Conservation (phyloP, 1,284 basidiomycete genomes). For the Sanguinoderma infundibulare region DNA sequence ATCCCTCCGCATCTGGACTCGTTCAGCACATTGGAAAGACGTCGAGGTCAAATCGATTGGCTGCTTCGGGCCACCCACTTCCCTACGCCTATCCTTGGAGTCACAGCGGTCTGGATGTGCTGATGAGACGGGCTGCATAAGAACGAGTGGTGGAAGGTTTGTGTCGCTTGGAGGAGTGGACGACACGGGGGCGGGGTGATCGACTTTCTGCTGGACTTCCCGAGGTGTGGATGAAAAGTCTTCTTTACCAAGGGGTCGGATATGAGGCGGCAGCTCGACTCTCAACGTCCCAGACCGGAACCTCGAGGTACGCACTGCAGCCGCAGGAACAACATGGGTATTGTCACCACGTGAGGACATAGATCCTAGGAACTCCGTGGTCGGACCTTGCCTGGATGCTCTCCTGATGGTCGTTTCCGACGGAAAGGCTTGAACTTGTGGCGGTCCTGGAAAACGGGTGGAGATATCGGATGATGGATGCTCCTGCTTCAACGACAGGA, state of each 20-base stretch:
- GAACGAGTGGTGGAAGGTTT: background rate
- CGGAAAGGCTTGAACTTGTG: background rate
- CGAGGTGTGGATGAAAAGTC: background rate
- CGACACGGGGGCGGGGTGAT: background rate
- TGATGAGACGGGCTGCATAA: background rate
- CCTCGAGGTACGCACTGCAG: background rate
- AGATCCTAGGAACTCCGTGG: no score
- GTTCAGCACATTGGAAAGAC: background rate
- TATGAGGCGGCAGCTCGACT: conserved; percentile 3
- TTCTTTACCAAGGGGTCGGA: conserved; percentile 2
- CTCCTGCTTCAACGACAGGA: background rate
- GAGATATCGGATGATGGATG: background rate
- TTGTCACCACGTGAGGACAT: background rate
- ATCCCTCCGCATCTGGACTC: conserved; percentile 28
- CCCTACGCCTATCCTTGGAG: background rate
- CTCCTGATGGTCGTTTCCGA: background rate
- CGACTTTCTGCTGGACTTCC: background rate
- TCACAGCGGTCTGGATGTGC: background rate
- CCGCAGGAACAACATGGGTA: background rate
- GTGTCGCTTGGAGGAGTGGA: background rate
- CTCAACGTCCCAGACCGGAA: conserved; percentile 7
- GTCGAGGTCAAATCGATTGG: background rate
- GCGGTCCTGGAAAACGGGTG: no score
- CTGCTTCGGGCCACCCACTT: background rate
- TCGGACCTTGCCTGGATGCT: background rate